Conservation (phyloP, 176 grass and related monocot species). For the Triticum monococcum region DNA sequence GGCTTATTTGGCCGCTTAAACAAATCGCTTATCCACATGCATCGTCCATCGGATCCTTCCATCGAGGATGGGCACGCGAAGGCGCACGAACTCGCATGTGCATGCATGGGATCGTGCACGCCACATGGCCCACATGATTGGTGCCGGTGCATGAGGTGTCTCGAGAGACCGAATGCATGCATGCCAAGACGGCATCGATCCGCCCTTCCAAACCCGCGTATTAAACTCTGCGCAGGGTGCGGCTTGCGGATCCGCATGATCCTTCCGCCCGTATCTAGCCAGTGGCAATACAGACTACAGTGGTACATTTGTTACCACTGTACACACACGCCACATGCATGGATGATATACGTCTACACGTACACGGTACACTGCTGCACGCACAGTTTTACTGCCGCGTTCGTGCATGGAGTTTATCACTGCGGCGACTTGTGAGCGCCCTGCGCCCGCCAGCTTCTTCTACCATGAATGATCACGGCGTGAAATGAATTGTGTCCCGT, state of each 20-base stretch:
- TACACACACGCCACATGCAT: no score
- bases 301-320: no score
- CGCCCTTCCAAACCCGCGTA: neutral
- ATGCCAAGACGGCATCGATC: neutral
- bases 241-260: no score
- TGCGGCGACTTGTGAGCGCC: no score
- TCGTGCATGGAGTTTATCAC: no score
- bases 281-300: no score
- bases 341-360: no score
- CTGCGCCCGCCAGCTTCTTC: no score
- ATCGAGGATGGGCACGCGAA: neutral
- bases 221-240: no score
- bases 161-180: neutral
- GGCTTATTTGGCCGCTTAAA: neutral
- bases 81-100: slow-evolving; percentile 29
- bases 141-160: slow-evolving; percentile 27
- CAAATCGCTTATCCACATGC: neutral
- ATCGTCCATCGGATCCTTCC: slow-evolving; percentile 23
- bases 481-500: no score
- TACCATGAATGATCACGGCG: no score
- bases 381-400: neutral
- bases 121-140: slow-evolving; percentile 52
- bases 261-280: no score
- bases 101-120: slow-evolving; percentile 30
- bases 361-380: neutral